Evolutionary conservation across 768 basidiomycete species (phyloP).

Genomic region (Suillus tomentosus): DNA sequence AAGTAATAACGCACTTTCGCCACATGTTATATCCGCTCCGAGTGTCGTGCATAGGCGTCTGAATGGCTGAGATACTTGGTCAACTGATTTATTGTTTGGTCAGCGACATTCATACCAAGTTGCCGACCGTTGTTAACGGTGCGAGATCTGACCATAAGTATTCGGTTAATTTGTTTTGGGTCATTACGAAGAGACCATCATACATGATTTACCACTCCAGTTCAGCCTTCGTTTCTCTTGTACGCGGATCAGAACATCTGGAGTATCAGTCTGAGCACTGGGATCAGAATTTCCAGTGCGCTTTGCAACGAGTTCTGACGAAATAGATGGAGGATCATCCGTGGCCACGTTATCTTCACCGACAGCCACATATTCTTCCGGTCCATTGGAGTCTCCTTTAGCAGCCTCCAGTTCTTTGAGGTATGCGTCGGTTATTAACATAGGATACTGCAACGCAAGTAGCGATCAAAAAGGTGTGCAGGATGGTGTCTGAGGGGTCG

Average conservation of each 20-base stretch:
- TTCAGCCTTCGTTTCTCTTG: conserved; percentile 84
- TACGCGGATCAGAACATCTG: conserved; percentile 71
- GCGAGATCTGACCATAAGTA: conserved; percentile 49
- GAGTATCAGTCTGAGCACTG: conserved; percentile 48
- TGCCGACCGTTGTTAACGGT: conserved; percentile 94
- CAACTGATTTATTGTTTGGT: neutral
- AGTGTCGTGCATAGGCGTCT: conserved; percentile 82
- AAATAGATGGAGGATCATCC: neutral
- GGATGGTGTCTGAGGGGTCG: too few relatives aligned
- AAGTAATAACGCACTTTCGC: conserved; percentile 65
- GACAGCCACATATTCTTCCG: conserved; percentile 14
- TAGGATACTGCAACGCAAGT: conserved; percentile 52
- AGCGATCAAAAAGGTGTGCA: too few relatives aligned
- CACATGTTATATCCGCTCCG: conserved; percentile 94
- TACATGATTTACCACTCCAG: conserved; percentile 88
- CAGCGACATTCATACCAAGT: conserved; percentile 59
- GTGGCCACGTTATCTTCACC: conserved; percentile 11
- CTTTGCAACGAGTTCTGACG: conserved; percentile 28
- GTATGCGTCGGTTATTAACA: conserved; percentile 65
- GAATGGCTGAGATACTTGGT: conserved; percentile 66
- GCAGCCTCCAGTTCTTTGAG: conserved; percentile 49
- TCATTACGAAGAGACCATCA: conserved; percentile 30
- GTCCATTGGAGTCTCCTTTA: conserved; percentile 26
- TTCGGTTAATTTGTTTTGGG: conserved; percentile 32
- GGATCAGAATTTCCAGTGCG: conserved; percentile 38